Evolutionary conservation across 192 early-diverging fungal species (phyloP), one percentile per base, ranked within the genome.

Genomic region (Coemansia sp.): DNA sequence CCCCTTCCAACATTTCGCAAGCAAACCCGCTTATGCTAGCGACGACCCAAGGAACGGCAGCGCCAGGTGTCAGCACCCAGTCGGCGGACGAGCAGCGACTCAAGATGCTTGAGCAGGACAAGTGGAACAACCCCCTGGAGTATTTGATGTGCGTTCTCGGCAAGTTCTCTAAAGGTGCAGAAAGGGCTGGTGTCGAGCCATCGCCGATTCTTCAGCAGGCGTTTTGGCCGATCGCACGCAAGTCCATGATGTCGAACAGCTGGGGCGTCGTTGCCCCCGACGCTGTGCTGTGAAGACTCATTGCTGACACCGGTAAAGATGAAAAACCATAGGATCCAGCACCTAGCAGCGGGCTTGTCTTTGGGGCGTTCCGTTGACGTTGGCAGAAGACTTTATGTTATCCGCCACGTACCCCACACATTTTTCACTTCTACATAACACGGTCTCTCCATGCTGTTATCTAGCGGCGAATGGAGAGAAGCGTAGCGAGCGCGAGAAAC

Each of bases 111-210:
- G 79, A 76, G 49, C 61, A 69, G 58, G 68, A 76, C 69, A 82
- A 82, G 65, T 76, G 74, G 73, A 73, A 76, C 58, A 64, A 65
- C 15, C 79, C 79, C 25, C 63, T 82, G 11, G 73, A 75, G 33
- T 82, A 82, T 42, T 63, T 82, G 35, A 76, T 76, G 73, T 75
- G 79, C 63, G 79, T 82, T 42, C 63, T 82, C 41, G 68, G 62
- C 52, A 65, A 63, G 70, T 72, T 82, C 61, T 67, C 74, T 0
- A 63, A 66, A 45, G 50, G 68, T 53, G 70, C 79, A 9, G 79
- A 76, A 53, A 69, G 45, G 22, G 70, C 74, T 9, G 79, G 79
- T 5, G 59, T 76, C 42, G 79, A 82, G 63, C 70, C 71, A 19
- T 42, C 67, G 46, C 74, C 79, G 23, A 74, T 82, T 50, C 62